Evolutionary conservation across 2,329 filamentous ascomycete species (phyloP), one percentile per base, ranked within the genome.

Genomic region (Aspergillus piperis): DNA sequence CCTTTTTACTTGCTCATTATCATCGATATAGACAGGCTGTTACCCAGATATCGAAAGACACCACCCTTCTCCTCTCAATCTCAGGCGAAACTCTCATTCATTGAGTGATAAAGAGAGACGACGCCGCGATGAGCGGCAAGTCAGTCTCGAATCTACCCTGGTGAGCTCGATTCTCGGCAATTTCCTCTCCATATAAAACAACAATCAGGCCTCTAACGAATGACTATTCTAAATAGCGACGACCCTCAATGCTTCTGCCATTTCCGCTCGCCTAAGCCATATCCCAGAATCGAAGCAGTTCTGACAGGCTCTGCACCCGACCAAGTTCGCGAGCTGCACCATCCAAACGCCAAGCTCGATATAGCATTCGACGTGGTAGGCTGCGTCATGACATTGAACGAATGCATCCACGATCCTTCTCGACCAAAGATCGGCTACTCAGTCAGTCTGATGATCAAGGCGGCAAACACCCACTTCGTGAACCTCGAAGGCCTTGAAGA

Each of bases 401-500:
- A 73, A 55, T 65, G 58, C 5, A 51, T 68, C 5, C 47, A 54
- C 15, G 60, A 66, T 21, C 62, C 64, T 19, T 30, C 17, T 25
- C 54, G n/a, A 32, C 25, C 17, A 53, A 57, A 10, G 53, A 63
- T 8, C 3, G 59, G 56, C 25, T 56, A 41, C 19, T 63, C 60
- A 58, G 58, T 62, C 41, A 42, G 54, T 25, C 32, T 64, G 21
- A 58, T 58, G 2, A 60, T 72, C 30, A 65, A 66, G 41, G 54
- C 44, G 8, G 57, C 38, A 19, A 67, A 68, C 53, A 62, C 64
- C 50, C 57, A 59, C 7, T 68, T 75, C n/a, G 17, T 65, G 13
- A 73, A 74, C 49, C 59, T 74, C 8, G 61, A 69, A 52, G 71
- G 71, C 4, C 68, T 73, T n/a, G 39, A 58, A 3, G 68, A 73